phyloP scores from a whole-genome alignment of 1,284 basidiomycete species.

The Moesziomyces antarcticus region DNA sequence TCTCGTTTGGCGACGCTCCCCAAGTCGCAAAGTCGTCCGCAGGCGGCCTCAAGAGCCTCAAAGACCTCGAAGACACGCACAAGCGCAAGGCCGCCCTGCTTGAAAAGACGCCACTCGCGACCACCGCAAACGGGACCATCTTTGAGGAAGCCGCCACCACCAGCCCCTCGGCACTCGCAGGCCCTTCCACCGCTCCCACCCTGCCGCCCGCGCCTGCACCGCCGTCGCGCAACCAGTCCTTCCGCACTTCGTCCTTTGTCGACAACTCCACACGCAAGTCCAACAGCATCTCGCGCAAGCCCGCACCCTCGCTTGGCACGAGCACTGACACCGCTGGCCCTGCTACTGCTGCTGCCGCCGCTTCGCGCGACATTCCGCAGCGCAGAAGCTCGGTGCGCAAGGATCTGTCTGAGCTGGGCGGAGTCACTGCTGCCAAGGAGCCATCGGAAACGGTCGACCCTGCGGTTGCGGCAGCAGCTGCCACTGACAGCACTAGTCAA shows the following conservation, averaged over 20 bases:
- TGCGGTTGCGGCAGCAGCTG: not conserved
- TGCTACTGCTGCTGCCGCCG: not conserved
- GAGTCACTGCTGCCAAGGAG: not conserved
- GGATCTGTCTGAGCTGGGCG: slow-evolving; percentile 13
- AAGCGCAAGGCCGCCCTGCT: slow-evolving; percentile 50
- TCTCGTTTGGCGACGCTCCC: slow-evolving; percentile 25
- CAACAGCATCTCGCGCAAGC: slow-evolving; percentile 30
- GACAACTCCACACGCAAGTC: slow-evolving; percentile 17
- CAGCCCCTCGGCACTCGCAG: slow-evolving; percentile 3
- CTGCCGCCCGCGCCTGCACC: slow-evolving; percentile 24
- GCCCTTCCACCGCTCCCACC: slow-evolving; percentile 4
- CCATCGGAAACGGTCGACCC: not conserved
- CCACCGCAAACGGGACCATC: slow-evolving; percentile 29
- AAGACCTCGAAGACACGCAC: slow-evolving; percentile 57
- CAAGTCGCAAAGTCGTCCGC: slow-evolving; percentile 15
- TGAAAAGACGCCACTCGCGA: slow-evolving; percentile 18
- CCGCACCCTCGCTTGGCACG: slow-evolving; percentile 10
- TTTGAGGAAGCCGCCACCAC: slow-evolving; percentile 42
- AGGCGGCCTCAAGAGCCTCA: slow-evolving; percentile 49
- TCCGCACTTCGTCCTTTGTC: slow-evolving; percentile 39
- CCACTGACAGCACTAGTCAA: not conserved
- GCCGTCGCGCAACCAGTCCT: slow-evolving; percentile 48
- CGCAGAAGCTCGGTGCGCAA: slow-evolving; percentile 40
- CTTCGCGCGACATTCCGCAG: slow-evolving; percentile 37
- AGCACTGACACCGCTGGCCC: not conserved